Base-by-base conservation (phyloP, 2,329 filamentous ascomycete genomes). In the Microsporum audouinii region DNA sequence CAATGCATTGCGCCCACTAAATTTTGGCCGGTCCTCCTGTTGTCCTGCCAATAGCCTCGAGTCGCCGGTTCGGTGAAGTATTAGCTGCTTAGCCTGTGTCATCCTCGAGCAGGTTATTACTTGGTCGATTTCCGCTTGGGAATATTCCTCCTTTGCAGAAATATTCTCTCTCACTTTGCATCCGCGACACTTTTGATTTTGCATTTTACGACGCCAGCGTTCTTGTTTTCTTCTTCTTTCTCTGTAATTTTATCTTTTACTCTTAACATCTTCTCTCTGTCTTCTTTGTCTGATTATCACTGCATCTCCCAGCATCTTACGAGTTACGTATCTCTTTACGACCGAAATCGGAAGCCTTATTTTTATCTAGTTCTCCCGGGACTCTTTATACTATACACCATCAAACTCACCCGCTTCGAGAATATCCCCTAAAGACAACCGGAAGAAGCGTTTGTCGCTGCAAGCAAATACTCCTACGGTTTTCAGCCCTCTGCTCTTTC, bases 31-130 rank as follows among this genome's bases (percentile, higher is more conserved):
- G 14, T 14, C n/a, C 14, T 55, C 31, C 6, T 36, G 51, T 55
- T 55, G 31, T 34, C 51, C 33, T n/a, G 51, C 51, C 51, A 27
- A 51, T 51, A 31, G 10, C 43, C 17, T 47, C 17, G 49, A 53
- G 49, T 53, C 49, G 17, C 49, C 49, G 49, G 49, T 34, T 53
- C 31, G 49, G 29, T 53, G 49, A 53, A 53, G 49, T 29, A 27
- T 34, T 53, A 31, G 49, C 6, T 53, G 49, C 49, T 53, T 31
- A 27, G 49, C 6, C 27, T 53, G 23, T 47, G 43, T 31, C 27
- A 31, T 57, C 34, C 55, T 57, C 36, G 55, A 43, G 38, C 23
- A 29, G 27, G 55, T 57, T 57, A 57, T 57, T 57, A 57, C 55
- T 27, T 57, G 33, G 33, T 43, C 34, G 34, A 39, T 57, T 57